Conservation (phyloP, 805 yeast species). For the Candida arabinofermentans region DNA sequence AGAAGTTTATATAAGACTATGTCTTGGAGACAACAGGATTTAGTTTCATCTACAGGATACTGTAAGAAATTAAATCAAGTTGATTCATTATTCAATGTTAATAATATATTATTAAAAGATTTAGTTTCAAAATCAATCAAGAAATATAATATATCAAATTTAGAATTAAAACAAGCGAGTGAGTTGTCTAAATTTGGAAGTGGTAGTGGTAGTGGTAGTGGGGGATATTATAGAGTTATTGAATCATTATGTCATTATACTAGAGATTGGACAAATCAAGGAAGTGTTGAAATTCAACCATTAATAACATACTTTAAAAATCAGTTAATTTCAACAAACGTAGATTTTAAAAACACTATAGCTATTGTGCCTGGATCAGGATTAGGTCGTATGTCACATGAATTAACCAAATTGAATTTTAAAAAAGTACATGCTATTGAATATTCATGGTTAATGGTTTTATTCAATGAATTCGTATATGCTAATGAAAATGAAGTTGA, state of each 20-base stretch:
- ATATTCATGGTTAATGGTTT: slow-evolving; percentile 68
- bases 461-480: slow-evolving; percentile 60
- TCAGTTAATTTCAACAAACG: slow-evolving; percentile 36
- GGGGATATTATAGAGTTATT: slow-evolving; percentile 49
- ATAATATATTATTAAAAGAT: slow-evolving; percentile 43
- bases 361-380: slow-evolving; percentile 88
- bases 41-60: slow-evolving; percentile 52
- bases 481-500: slow-evolving; percentile 8
- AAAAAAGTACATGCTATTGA: slow-evolving; percentile 66
- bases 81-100: slow-evolving; percentile 44
- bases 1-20: slow-evolving; percentile 41
- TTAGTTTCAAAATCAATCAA: slow-evolving; percentile 38
- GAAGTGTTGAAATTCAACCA: slow-evolving; percentile 48
- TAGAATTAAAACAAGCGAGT: slow-evolving; percentile 40
- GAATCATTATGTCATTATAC: slow-evolving; percentile 73
- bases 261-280: slow-evolving; percentile 67
- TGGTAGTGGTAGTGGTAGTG: slow-evolving; percentile 20
- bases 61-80: slow-evolving; percentile 45
- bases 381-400: slow-evolving; percentile 71
- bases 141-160: slow-evolving; percentile 33
- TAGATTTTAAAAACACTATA: slow-evolving; percentile 34
- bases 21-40: slow-evolving; percentile 52
- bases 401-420: slow-evolving; percentile 39
- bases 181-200: slow-evolving; percentile 12
- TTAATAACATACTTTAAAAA: slow-evolving; percentile 46